Evolutionary conservation across 768 basidiomycete species (phyloP).

Genomic region (Panellus pusillus): DNA sequence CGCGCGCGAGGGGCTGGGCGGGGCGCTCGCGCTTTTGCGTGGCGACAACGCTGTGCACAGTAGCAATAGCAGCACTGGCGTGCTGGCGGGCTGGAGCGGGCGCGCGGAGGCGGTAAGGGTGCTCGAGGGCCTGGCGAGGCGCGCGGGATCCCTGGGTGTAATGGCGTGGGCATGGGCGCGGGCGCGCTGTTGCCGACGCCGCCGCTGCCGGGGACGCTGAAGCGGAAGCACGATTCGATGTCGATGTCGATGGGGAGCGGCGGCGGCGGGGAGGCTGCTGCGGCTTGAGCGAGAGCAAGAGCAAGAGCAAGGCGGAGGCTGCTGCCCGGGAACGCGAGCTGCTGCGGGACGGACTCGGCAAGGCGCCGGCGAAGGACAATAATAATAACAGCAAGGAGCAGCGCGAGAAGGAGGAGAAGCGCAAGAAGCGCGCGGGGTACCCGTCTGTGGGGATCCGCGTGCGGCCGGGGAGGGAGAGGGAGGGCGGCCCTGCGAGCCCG

Average conservation of each 20-base stretch:
- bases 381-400: too few species aligned
- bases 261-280: too few species aligned
- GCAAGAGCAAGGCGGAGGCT: background rate
- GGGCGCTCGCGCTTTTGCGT: conserved; percentile 12
- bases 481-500: conserved; percentile 10
- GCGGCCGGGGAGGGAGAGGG: conserved; percentile 37
- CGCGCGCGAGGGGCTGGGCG: conserved; percentile 39
- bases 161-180: too few species aligned
- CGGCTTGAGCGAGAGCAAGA: too few species aligned
- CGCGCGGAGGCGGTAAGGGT: conserved; percentile 26
- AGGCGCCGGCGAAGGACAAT: background rate
- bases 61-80: background rate
- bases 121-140: conserved; percentile 26
- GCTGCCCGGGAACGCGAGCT: conserved; percentile 6
- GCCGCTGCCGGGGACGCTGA: conserved; percentile 20
- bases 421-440: conserved; percentile 40
- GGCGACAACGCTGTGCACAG: too few species aligned
- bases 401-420: conserved; percentile 36
- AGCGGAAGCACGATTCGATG: conserved; percentile 33
- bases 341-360: background rate
- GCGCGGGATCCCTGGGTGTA: conserved; percentile 14
- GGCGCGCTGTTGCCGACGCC: conserved; percentile 5
- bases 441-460: conserved; percentile 50
- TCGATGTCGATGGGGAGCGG: conserved; percentile 15
- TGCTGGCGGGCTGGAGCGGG: background rate